A percentile compares a stretch with the other conserved stretches of the same genome.
phyloP scores from a whole-genome alignment of 108 stramenopile genomes.

The Epipyxis sp. region DNA sequence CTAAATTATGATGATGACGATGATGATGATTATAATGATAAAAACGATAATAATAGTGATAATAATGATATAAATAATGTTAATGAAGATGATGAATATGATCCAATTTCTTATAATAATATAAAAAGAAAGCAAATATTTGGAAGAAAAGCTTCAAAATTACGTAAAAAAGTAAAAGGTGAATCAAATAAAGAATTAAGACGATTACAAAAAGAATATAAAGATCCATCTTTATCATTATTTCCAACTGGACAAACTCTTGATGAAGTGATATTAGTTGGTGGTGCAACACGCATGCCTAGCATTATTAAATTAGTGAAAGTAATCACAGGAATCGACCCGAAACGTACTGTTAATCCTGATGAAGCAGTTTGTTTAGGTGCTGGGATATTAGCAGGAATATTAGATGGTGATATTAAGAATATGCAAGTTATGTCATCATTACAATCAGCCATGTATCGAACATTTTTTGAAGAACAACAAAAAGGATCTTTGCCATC shows the following conservation, averaged over 20 bases:
- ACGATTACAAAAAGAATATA: background rate
- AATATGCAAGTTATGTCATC: background rate
- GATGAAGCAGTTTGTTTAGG: slow-evolving; percentile 4
- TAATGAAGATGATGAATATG: background rate
- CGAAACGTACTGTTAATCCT: slow-evolving; percentile 1
- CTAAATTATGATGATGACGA: background rate
- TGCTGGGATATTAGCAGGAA: background rate
- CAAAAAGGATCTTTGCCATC: no score
- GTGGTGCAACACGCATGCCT: slow-evolving; percentile 20
- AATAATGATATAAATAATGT: background rate
- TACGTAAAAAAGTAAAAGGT: background rate
- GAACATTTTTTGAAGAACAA: no score
- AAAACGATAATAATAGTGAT: background rate
- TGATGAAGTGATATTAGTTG: slow-evolving; percentile 12
- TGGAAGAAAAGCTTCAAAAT: background rate
- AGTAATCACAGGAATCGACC: background rate
- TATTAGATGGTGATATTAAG: slow-evolving; percentile 9
- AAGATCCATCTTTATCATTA: background rate
- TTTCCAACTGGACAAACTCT: background rate
- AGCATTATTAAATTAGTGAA: background rate
- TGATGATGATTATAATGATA: background rate
- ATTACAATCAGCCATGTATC: background rate
- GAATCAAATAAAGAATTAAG: background rate
- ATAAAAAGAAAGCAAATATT: background rate
- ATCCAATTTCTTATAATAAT: background rate